phyloP scores from a whole-genome alignment of 108 stramenopile species.

The Skeletonema costatum region DNA sequence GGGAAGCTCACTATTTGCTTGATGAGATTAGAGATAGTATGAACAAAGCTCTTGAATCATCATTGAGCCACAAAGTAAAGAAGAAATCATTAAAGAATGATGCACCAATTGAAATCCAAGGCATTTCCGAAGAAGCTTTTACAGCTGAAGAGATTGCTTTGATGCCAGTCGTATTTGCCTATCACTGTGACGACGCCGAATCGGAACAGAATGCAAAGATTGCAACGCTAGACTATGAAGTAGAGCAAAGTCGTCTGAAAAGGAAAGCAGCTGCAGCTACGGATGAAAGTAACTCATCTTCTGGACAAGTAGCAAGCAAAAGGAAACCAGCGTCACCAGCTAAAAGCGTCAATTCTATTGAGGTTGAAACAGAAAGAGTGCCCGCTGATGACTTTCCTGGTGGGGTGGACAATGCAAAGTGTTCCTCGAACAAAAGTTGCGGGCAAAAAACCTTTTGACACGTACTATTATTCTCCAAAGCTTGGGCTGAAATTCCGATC shows the following conservation, averaged over 20 bases:
- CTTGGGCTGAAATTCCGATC: slow-evolving; percentile 14
- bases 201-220: slow-evolving; percentile 28
- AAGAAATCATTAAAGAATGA: not conserved
- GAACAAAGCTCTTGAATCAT: not conserved
- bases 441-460: not conserved
- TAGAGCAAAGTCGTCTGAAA: slow-evolving; percentile 12
- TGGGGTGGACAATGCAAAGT: slow-evolving; percentile 3
- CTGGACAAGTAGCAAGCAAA: no score
- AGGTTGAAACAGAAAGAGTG: not conserved
- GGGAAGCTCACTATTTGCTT: slow-evolving; percentile 14
- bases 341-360: no score
- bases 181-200: not conserved
- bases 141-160: slow-evolving; percentile 19
- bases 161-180: slow-evolving; percentile 29
- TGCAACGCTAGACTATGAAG: slow-evolving; percentile 21
- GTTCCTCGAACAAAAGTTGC: not conserved
- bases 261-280: not conserved
- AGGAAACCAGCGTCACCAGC: no score
- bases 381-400: not conserved
- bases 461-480: not conserved
- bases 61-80: not conserved
- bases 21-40: slow-evolving; percentile 27
- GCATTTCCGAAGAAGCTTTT: not conserved
- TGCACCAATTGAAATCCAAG: not conserved
- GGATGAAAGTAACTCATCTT: not conserved